Base-by-base conservation (phyloP, 2,329 filamentous ascomycete genomes). In the Exophiala lecanii-corni region DNA sequence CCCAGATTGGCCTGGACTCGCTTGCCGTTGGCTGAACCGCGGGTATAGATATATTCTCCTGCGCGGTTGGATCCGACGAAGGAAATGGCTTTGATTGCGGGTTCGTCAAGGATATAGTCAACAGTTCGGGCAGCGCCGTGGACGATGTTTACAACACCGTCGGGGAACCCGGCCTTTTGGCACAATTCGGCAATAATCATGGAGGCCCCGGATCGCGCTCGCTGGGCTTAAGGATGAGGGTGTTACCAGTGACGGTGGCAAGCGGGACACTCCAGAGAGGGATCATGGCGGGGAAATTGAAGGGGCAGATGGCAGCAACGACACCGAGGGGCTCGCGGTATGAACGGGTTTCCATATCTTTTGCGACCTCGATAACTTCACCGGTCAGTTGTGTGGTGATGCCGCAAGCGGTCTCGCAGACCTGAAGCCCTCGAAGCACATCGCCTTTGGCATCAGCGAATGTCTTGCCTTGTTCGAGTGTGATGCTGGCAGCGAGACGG, bases 261-360 rank as follows among this genome's bases (percentile, higher is more conserved):
- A 82, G 71, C 6, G 80, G 79, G 30, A 83, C 80, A 21, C 70
- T 79, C 79, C 79, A 84, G 7, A 83, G 69, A 9, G 80, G 80
- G 62, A 84, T 83, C 80, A 84, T 84, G 50, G 80, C 80, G 39
- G 79, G 79, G 67, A 83, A 83, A 67, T 83, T 82, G 63, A 82
- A 82, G 4, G 78, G 78, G 66, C 79, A 82, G 55, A 82, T 82
- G 47, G 78, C 77, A 21, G 79, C 78, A 28, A 80, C 75, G 33
- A 83, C 74, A 52, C 79, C 79, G 53, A 83, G 62, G 40, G 79
- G 79, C 62, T 83, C 79, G 37, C 75, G 71, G 64, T 83, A 83
- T 51, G 73, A 79, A 49, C 79, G 67, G 5, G 79, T 83, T 67
- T 83, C 79, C 79, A 83, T 83, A 56, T 83, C 79, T 69, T 82